These are phyloP conservation scores for Cucumis cinereus DNA, from an alignment of 306 rosid species.

Conservation along the genomic window DNA sequence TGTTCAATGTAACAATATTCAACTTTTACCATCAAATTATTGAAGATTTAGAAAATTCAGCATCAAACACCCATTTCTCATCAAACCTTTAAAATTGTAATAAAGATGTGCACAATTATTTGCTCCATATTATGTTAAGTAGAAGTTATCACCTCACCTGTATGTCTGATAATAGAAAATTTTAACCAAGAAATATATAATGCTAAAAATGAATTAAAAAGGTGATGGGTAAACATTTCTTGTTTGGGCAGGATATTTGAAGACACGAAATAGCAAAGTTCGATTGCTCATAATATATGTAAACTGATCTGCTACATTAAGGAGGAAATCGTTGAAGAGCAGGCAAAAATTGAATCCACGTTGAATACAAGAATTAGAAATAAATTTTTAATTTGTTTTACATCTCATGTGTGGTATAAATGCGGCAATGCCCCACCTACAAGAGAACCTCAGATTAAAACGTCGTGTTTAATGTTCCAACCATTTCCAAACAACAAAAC, in stretches of 20 bases:
- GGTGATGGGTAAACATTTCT: background rate
- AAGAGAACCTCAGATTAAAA: background rate
- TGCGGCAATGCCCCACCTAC: background rate
- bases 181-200: background rate
- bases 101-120: background rate
- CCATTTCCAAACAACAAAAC: background rate
- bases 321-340: background rate
- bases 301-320: background rate
- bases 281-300: background rate
- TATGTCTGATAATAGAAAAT: background rate
- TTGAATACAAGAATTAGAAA: background rate
- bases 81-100: background rate
- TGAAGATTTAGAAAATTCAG: background rate
- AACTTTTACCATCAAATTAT: background rate
- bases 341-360: background rate
- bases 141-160: background rate
- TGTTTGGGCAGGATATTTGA: background rate
- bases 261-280: background rate
- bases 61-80: background rate
- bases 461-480: background rate
- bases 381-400: no score
- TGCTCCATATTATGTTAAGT: background rate
- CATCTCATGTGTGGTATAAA: background rate
- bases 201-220: background rate
- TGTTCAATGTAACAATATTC: background rate